These are phyloP conservation scores for Vitis labrusca DNA, from an alignment of 164 flowering plant genomes.

Conservation along the genomic window DNA sequence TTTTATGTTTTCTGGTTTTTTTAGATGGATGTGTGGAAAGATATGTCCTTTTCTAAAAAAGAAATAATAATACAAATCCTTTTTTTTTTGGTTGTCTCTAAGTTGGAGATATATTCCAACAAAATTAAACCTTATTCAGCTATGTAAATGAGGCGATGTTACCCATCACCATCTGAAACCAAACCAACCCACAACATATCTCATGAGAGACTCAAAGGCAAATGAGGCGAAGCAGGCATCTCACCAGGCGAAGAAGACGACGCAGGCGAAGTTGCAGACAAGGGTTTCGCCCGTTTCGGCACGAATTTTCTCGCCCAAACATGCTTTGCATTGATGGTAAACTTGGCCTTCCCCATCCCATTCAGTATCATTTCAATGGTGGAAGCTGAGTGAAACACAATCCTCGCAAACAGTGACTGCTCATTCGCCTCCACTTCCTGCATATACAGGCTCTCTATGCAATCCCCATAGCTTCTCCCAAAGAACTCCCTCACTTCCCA, in stretches of 20 bases:
- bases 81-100: no score
- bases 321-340: conserved; percentile 54
- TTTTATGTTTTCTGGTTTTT: no score
- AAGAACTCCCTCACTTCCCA: conserved; percentile 40
- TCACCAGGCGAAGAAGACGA: background rate
- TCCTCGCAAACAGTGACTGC: conserved; percentile 43
- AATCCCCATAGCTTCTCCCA: conserved; percentile 29
- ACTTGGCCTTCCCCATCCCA: conserved; percentile 33
- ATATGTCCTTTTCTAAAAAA: no score
- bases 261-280: background rate
- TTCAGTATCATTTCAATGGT: conserved; percentile 30
- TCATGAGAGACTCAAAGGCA: no score
- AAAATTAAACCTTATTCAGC: no score
- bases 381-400: conserved; percentile 24
- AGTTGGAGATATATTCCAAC: no score
- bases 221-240: no score
- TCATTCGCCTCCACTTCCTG: conserved; percentile 30
- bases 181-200: no score
- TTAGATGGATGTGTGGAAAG: no score
- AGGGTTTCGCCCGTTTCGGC: conserved; percentile 20
- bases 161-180: no score
- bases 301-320: conserved; percentile 51
- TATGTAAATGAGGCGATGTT: no score
- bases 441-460: conserved; percentile 43
- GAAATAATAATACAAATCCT: no score